Conservation (phyloP, 1,139 yeast genomes). For the Pichiaceae sp. region DNA sequence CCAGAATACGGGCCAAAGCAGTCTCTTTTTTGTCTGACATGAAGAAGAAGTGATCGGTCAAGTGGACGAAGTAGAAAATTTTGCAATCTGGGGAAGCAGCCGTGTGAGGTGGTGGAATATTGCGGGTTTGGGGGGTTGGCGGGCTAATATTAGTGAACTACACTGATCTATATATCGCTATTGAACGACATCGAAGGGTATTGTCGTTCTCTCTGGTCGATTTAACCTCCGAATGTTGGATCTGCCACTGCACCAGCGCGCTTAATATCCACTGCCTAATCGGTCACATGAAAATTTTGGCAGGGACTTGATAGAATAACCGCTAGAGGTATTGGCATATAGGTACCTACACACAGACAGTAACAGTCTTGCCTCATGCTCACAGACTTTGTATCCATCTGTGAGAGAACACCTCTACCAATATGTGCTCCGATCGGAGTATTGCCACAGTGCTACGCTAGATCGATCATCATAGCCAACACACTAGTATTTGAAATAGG, state of each 20-base stretch:
- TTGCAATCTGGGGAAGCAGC: not conserved
- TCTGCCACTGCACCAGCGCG: no score
- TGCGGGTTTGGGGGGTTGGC: not conserved
- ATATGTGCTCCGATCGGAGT: slow-evolving; percentile 73
- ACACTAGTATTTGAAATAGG: slow-evolving; percentile 91
- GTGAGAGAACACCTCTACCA: slow-evolving; percentile 67
- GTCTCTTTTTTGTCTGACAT: slow-evolving; percentile 72
- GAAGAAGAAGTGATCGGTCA: not conserved
- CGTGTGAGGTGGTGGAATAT: not conserved
- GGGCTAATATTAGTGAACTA: no score
- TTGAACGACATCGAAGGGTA: no score
- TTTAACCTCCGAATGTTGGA: no score
- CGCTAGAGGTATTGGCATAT: no score
- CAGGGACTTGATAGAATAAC: no score
- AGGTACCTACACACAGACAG: no score
- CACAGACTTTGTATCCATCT: slow-evolving; percentile 64
- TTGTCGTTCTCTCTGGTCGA: no score
- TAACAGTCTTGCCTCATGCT: no score
- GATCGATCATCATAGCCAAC: slow-evolving; percentile 81
- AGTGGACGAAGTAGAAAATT: not conserved
- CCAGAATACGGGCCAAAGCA: slow-evolving; percentile 83
- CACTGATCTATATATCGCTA: no score
- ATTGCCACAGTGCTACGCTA: slow-evolving; percentile 71
- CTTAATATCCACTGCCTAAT: no score
- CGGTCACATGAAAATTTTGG: no score